Conservation (phyloP, 805 yeast species). For the Yarrowia sp. region DNA sequence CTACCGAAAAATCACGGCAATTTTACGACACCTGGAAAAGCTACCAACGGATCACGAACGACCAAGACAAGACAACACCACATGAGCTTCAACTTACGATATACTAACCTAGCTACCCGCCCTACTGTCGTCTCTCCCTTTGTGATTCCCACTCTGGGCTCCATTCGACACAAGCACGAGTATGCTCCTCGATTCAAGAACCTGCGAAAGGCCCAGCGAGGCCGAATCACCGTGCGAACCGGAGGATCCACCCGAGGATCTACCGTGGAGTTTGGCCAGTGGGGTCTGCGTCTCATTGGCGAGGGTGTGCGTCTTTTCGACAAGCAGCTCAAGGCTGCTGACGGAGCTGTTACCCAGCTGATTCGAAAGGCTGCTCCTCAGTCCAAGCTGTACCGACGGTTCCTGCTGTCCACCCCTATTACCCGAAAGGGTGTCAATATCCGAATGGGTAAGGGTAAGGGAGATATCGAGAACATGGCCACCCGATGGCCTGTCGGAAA, state of each 20-base stretch:
- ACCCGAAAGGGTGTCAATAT: constrained; percentile 97
- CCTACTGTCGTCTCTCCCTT: constrained; percentile 6
- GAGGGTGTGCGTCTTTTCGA: constrained; percentile 86
- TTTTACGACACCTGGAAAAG: too few species aligned
- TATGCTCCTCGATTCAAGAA: constrained; percentile 63
- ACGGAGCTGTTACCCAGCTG: constrained; percentile 76
- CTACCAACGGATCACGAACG: background rate
- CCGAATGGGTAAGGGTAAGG: constrained; percentile 99
- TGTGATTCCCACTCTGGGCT: background rate
- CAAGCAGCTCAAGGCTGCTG: constrained; percentile 87
- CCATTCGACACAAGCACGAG: constrained; percentile 33
- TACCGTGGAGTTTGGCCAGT: constrained; percentile 72
- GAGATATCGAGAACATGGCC: constrained; percentile 97
- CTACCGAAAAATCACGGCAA: background rate
- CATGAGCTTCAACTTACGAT: background rate
- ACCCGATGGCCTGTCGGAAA: constrained; percentile 95
- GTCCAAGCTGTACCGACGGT: constrained; percentile 74
- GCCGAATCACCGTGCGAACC: constrained; percentile 88
- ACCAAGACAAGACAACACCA: background rate
- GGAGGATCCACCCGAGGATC: constrained; percentile 95
- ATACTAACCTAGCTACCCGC: constrained; percentile 14
- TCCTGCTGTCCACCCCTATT: constrained; percentile 82
- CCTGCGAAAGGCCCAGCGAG: constrained; percentile 80
- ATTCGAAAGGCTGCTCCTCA: constrained; percentile 64
- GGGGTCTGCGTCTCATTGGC: constrained; percentile 83